Evolutionary conservation across 345 rosid genomes (phyloP).

Genomic region (Lepidium aucheri): DNA sequence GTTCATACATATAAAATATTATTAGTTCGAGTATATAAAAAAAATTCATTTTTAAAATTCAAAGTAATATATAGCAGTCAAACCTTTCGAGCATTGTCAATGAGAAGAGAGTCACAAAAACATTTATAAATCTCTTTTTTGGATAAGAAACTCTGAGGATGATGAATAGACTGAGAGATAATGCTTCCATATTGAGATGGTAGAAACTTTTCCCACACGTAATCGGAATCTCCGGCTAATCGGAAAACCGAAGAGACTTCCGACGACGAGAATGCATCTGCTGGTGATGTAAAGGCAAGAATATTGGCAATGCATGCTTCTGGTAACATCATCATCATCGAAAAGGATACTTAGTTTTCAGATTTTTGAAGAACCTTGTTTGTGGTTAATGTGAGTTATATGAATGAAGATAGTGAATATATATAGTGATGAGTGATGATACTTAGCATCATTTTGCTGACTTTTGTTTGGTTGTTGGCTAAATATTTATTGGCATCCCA

Average conservation of each 20-base stretch:
- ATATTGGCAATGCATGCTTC: slow-evolving; percentile 52
- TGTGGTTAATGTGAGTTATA: too few species aligned
- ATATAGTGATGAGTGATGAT: too few species aligned
- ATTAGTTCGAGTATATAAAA: background rate
- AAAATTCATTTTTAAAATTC: too few species aligned
- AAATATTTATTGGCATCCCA: too few species aligned
- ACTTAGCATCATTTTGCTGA: too few species aligned
- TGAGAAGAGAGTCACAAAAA: slow-evolving; percentile 39
- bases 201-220: slow-evolving; percentile 51
- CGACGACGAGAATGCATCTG: slow-evolving; percentile 41
- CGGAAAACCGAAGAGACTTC: slow-evolving; percentile 39
- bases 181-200: slow-evolving; percentile 32
- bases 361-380: too few species aligned
- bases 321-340: slow-evolving; percentile 31
- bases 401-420: too few species aligned
- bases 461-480: too few species aligned
- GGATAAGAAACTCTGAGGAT: slow-evolving; percentile 27
- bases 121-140: slow-evolving; percentile 49
- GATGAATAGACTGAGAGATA: slow-evolving; percentile 20
- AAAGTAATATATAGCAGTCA: background rate
- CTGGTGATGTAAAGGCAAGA: slow-evolving; percentile 54
- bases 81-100: slow-evolving; percentile 47
- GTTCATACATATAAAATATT: background rate
- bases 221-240: slow-evolving; percentile 57
- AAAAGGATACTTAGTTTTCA: too few species aligned